phyloP scores from a whole-genome alignment of 2,329 filamentous ascomycete genomes.

The Microdochium nivale region DNA sequence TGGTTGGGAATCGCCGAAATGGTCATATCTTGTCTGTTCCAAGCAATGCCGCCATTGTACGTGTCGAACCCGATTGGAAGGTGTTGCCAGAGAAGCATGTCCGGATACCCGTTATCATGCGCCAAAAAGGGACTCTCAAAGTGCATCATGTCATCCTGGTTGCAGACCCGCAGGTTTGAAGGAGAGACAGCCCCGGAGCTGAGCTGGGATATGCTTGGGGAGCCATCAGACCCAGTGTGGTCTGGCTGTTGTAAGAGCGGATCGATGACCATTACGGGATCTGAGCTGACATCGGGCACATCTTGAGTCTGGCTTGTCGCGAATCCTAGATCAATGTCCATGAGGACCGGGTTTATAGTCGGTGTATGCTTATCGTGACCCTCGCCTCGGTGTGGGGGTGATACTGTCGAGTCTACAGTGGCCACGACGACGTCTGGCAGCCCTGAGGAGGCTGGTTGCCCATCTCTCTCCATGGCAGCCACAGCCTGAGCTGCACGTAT shows the following conservation, averaged over 20 bases:
- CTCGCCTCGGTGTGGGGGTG: no score
- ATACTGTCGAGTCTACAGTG: no score
- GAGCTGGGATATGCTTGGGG: conserved; percentile 22
- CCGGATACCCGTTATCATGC: conserved; percentile 29
- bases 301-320: no score
- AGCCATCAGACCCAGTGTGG: conserved; percentile 15
- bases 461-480: conserved; percentile 9
- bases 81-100: conserved; percentile 34
- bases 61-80: conserved; percentile 34
- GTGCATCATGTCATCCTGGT: conserved; percentile 33
- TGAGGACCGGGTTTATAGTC: no score
- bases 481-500: conserved; percentile 32
- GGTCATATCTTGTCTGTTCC: conserved; percentile 23
- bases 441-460: no score
- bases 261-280: conserved; percentile 19
- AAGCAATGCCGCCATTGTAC: conserved; percentile 23
- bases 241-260: conserved; percentile 20
- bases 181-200: conserved; percentile 26
- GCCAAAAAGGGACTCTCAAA: conserved; percentile 24
- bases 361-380: no score
- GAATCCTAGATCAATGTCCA: no score
- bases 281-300: neutral
- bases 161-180: conserved; percentile 24
- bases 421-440: no score
- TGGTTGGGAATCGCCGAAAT: conserved; percentile 28